phyloP scores from a whole-genome alignment of 805 yeast species.

The Spathaspora hagerdaliae region DNA sequence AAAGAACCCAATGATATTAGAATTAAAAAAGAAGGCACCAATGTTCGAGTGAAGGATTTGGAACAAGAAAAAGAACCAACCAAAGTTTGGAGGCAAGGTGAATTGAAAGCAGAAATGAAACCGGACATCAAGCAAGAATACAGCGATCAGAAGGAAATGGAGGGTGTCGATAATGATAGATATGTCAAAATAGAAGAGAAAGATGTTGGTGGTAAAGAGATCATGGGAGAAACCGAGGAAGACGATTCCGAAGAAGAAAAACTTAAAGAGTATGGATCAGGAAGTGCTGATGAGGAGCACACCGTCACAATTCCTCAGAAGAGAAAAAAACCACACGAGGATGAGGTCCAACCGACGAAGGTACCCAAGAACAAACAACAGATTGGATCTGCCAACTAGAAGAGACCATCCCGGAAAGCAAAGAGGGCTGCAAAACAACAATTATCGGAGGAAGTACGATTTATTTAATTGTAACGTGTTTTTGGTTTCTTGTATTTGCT shows the following conservation, averaged over 20 bases:
- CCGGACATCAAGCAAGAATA: conserved; percentile 5
- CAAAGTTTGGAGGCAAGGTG: not conserved
- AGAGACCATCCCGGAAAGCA: not conserved
- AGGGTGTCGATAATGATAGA: not conserved
- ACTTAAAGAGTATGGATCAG: not conserved
- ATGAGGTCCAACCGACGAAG: not conserved
- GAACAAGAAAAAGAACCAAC: not conserved
- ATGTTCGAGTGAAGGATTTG: not conserved
- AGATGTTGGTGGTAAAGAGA: not conserved
- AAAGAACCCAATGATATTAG: not conserved
- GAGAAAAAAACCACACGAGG: not conserved
- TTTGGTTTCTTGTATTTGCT: too few species aligned
- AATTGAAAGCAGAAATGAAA: conserved; percentile 4
- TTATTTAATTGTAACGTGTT: too few species aligned
- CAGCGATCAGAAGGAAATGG: conserved; percentile 2
- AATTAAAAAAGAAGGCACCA: not conserved
- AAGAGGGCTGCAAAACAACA: not conserved
- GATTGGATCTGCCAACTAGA: not conserved
- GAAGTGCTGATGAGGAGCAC: not conserved
- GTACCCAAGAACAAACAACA: not conserved
- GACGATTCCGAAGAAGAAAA: not conserved
- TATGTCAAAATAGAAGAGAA: conserved; percentile 2
- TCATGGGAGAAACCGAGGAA: not conserved
- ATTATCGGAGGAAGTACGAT: not conserved
- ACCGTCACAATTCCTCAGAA: not conserved